Conservation (phyloP, 371 early-diverging fungal species). For the Phascolomyces articulosus region DNA sequence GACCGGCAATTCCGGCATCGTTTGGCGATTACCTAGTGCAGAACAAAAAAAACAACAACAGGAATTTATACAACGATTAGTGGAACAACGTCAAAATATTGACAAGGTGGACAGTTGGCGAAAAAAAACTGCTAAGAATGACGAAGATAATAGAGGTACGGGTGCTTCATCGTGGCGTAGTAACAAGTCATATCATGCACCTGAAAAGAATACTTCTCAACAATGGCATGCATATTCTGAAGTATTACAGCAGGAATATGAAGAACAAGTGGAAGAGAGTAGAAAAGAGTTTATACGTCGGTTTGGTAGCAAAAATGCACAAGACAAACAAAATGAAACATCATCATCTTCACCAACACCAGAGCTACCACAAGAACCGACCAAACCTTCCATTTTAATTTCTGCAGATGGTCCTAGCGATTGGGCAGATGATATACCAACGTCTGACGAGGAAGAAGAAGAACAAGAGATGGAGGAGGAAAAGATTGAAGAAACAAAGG, state of each 20-base stretch:
- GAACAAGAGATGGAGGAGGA: background rate
- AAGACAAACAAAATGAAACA: background rate
- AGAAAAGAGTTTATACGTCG: conserved; percentile 2
- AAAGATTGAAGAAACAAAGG: background rate
- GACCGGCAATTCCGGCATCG: background rate
- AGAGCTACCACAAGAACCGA: background rate
- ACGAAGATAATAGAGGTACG: background rate
- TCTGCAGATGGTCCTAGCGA: conserved; percentile 11
- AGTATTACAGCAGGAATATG: conserved; percentile 2
- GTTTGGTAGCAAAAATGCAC: background rate
- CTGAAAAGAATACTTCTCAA: background rate
- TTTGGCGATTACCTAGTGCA: conserved; percentile 2
- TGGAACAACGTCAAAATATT: conserved; percentile 9
- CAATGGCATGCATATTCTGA: conserved; percentile 3
- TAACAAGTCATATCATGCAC: background rate
- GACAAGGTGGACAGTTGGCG: background rate
- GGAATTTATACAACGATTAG: background rate
- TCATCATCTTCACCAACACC: background rate
- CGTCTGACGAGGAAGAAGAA: background rate
- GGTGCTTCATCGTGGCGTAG: background rate
- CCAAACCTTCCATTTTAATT: background rate
- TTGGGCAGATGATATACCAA: conserved; percentile 8
- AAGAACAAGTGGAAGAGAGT: conserved; percentile 2
- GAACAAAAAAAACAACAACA: background rate
- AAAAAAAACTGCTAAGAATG: background rate